phyloP scores from a whole-genome alignment of 2,329 filamentous ascomycete genomes.

The Chaetothyriales sp. region DNA sequence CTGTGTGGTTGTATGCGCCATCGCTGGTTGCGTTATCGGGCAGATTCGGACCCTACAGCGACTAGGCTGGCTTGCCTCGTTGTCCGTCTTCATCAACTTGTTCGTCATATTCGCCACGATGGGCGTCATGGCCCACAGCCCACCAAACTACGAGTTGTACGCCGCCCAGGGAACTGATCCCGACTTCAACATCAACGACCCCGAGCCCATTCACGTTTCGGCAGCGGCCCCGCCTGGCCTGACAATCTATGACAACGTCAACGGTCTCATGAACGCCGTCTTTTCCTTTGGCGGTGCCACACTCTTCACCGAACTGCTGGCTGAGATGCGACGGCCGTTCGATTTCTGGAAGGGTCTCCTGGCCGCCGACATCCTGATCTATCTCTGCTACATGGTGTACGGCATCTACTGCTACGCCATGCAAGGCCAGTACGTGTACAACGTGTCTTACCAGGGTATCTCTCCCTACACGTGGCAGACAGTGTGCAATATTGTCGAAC shows the following conservation, averaged over 20 bases:
- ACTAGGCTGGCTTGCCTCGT: conserved; percentile 43
- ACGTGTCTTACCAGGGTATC: conserved; percentile 30
- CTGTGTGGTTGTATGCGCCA: conserved; percentile 38
- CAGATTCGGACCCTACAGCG: conserved; percentile 44
- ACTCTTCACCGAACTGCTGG: conserved; percentile 45
- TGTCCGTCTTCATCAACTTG: conserved; percentile 44
- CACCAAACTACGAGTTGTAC: conserved; percentile 35
- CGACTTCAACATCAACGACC: conserved; percentile 29
- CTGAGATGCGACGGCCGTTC: conserved; percentile 37
- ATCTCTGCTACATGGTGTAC: conserved; percentile 34
- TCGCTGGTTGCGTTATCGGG: conserved; percentile 39
- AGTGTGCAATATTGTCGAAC: conserved; percentile 28
- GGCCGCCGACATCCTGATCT: conserved; percentile 36
- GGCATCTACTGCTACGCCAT: conserved; percentile 35
- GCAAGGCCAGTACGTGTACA: conserved; percentile 35
- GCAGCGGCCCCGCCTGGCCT: conserved; percentile 18
- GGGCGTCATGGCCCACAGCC: conserved; percentile 37
- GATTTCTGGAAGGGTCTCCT: conserved; percentile 38
- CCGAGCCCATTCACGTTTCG: conserved; percentile 25
- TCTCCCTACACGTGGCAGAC: conserved; percentile 28
- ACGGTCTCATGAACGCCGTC: conserved; percentile 42
- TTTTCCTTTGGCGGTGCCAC: conserved; percentile 47
- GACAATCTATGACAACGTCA: conserved; percentile 34
- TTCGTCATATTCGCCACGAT: conserved; percentile 44
- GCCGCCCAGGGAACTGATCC: conserved; percentile 20